These are phyloP conservation scores for Phialophora chinensis DNA, from an alignment of 2,329 filamentous ascomycete genomes.

Conservation along the genomic window DNA sequence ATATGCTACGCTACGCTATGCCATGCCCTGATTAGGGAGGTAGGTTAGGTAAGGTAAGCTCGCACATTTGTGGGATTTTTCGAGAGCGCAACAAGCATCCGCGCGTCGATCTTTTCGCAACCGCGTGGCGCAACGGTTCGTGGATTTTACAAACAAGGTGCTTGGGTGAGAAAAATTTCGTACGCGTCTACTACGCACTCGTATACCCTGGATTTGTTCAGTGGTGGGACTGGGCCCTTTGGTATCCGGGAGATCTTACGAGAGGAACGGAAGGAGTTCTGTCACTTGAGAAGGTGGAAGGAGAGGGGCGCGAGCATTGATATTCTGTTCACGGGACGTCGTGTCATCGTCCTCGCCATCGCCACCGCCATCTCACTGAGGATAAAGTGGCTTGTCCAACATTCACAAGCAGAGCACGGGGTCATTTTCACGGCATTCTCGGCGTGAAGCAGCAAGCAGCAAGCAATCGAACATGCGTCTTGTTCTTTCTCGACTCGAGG, in stretches of 20 bases:
- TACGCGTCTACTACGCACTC: no score
- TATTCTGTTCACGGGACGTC: not conserved
- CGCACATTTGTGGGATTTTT: not conserved
- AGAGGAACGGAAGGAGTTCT: not conserved
- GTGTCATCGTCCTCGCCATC: no score
- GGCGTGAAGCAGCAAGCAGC: no score
- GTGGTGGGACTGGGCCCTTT: not conserved
- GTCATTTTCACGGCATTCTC: no score
- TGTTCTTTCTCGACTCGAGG: conserved; percentile 29
- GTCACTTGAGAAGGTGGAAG: not conserved
- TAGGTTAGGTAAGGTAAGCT: not conserved
- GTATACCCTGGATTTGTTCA: not conserved
- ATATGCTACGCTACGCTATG: not conserved
- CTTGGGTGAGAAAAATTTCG: no score
- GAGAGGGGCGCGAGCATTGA: not conserved
- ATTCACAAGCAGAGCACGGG: not conserved
- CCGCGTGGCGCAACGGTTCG: no score
- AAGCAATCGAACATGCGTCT: conserved; percentile 22
- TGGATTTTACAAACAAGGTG: no score
- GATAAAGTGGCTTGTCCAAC: not conserved
- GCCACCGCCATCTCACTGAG: not conserved
- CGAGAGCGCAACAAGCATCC: no score
- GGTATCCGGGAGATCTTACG: not conserved
- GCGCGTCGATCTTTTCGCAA: no score
- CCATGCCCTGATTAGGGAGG: not conserved